A percentile compares a stretch with the other conserved stretches of the same genome.
Evolutionary conservation across 2,329 filamentous ascomycete species (phyloP).

Genomic region (Fusarium domesticum): DNA sequence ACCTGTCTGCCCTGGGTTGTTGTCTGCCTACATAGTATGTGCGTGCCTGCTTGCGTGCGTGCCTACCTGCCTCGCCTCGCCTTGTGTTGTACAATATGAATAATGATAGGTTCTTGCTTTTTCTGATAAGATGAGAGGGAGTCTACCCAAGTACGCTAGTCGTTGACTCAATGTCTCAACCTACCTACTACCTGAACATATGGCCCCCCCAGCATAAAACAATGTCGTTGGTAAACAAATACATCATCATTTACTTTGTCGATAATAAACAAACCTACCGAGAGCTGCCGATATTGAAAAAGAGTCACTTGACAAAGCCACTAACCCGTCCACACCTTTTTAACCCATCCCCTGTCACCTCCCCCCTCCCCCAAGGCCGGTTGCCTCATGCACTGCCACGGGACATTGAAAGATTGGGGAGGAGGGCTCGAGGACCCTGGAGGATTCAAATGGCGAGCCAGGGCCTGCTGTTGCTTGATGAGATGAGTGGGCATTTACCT

Average conservation of each 20-base stretch:
- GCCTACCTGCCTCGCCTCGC: neutral
- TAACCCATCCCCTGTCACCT: conserved; percentile 8
- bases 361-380: conserved; percentile 15
- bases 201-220: too few relatives aligned
- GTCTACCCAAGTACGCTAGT: too few relatives aligned
- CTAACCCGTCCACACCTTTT: conserved; percentile 4
- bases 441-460: neutral
- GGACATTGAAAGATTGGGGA: conserved; percentile 25
- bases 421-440: conserved; percentile 10
- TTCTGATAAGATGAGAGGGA: neutral
- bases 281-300: too few relatives aligned
- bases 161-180: too few relatives aligned
- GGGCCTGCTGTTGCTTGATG: neutral
- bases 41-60: neutral
- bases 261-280: too few relatives aligned
- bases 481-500: too few relatives aligned
- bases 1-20: conserved; percentile 6
- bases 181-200: too few relatives aligned
- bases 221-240: neutral
- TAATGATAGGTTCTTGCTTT: too few relatives aligned
- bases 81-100: conserved; percentile 4
- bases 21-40: conserved; percentile 2
- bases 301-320: neutral
- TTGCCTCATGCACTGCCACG: conserved; percentile 34
- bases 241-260: too few relatives aligned